Evolutionary conservation across 306 rosid species (phyloP).

Genomic region (Coriaria nepalensis): DNA sequence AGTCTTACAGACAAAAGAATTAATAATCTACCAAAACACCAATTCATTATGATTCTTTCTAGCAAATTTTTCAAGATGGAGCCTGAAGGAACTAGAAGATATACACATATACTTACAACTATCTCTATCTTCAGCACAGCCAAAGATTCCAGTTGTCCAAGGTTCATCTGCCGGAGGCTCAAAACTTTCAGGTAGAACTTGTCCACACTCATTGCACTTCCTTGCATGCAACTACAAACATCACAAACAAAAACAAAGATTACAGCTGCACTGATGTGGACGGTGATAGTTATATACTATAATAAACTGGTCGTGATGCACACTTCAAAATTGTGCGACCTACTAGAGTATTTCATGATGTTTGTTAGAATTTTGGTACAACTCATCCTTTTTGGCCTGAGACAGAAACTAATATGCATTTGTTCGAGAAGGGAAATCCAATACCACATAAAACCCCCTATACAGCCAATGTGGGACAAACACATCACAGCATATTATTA

Average conservation of each 20-base stretch:
- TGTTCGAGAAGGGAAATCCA: no score
- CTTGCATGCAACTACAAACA: slow-evolving; percentile 48
- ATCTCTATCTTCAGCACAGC: slow-evolving; percentile 71
- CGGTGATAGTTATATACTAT: background rate
- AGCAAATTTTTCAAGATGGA: background rate
- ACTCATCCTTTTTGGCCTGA: no score
- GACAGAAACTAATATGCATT: no score
- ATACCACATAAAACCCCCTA: no score
- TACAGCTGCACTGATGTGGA: slow-evolving; percentile 2
- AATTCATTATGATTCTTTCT: background rate
- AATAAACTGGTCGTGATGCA: background rate
- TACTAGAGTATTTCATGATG: no score
- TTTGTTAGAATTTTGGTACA: no score
- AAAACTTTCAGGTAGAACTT: slow-evolving; percentile 84
- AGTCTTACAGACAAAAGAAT: no score
- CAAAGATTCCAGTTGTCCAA: slow-evolving; percentile 92
- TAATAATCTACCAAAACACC: no score
- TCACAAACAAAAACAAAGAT: slow-evolving; percentile 3
- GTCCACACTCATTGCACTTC: slow-evolving; percentile 83
- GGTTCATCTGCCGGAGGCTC: slow-evolving; percentile 90
- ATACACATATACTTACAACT: slow-evolving; percentile 52
- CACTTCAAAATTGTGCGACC: no score
- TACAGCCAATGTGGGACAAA: no score
- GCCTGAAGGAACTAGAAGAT: background rate
- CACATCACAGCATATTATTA: no score